Conservation (phyloP, 352 stramenopile species). For the Pythium volutum region DNA sequence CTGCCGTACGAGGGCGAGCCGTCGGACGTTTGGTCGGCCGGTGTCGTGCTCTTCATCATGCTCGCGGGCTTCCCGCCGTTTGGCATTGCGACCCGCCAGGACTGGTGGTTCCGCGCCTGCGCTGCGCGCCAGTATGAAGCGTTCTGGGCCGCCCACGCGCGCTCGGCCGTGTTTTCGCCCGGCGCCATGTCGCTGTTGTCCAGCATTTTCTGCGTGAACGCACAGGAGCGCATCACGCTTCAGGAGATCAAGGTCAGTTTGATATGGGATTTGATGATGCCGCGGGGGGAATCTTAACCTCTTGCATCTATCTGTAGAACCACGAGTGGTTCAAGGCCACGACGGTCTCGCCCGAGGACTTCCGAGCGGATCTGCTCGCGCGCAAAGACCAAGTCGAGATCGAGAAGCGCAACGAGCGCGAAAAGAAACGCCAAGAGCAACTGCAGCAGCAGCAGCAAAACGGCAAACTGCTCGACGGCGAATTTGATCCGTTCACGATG, state of each 20-base stretch:
- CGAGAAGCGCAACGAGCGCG: slow-evolving; percentile 64
- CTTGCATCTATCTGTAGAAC: slow-evolving; percentile 25
- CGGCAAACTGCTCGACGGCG: slow-evolving; percentile 38
- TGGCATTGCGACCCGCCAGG: slow-evolving; percentile 81
- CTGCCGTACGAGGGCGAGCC: slow-evolving; percentile 82
- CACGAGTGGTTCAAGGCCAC: slow-evolving; percentile 64
- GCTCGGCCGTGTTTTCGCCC: slow-evolving; percentile 68
- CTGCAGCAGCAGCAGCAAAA: slow-evolving; percentile 43
- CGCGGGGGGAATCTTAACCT: background rate
- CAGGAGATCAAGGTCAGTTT: slow-evolving; percentile 62
- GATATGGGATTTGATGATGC: background rate
- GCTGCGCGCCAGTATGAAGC: slow-evolving; percentile 69
- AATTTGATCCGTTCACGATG: slow-evolving; percentile 64
- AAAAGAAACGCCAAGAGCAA: slow-evolving; percentile 49
- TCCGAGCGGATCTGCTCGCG: slow-evolving; percentile 50
- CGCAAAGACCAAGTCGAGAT: slow-evolving; percentile 68
- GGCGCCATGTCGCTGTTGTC: slow-evolving; percentile 71
- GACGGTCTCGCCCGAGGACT: slow-evolving; percentile 34
- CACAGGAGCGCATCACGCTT: slow-evolving; percentile 72
- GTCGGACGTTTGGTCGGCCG: slow-evolving; percentile 90
- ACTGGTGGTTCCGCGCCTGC: slow-evolving; percentile 90
- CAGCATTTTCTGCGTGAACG: slow-evolving; percentile 67
- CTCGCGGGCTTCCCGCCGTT: slow-evolving; percentile 91
- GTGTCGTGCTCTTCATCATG: slow-evolving; percentile 94
- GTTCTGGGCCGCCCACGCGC: slow-evolving; percentile 74